Evolutionary conservation across 2,329 filamentous ascomycete species (phyloP), one percentile per base, ranked within the genome.

Genomic region (Exophiala oligosperma): DNA sequence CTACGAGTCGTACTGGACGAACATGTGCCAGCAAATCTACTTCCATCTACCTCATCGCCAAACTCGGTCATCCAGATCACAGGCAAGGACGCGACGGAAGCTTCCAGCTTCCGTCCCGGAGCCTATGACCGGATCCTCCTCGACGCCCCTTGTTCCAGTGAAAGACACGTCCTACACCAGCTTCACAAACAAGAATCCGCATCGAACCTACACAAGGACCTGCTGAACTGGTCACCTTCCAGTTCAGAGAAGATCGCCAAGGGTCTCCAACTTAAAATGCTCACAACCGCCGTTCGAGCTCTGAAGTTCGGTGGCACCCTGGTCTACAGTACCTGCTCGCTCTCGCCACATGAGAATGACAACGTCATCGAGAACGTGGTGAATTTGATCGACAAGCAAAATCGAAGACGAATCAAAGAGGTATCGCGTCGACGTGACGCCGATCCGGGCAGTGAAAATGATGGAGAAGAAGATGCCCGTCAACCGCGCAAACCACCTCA

Each of bases 141-240:
- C 7, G 58, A 61, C 40, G 58, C 58, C 2, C 58, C 58, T 24
- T 61, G 58, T 37, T 61, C 58, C 11, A 57, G 54, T 3, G 58
- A 61, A 48, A 49, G 58, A 26, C 58, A 61, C 38, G 50, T 61
- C 21, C 44, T 61, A 21, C 58, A 61, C 37, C 51, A 52, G 14
- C 41, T 55, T 26, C 9, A 51, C 23, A 56, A 51, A 35, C 46
- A 56, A 23, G 11, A 24, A 2, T 51, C 58, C 21, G 46, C 49
- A 1, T 49, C 48, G 9, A 54, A 48, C 17, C 40, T 57, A 8
- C 49, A 54, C 14, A 50, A 57, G n/a, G 58, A 61, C 37, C 49
- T 61, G 38, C 35, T 56, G 2, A 61, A 61, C 26, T 61, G 58
- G 58, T 57, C 57, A 17, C 37, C 57, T 28, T 57, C 54, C 24